Conservation (phyloP, 2,329 filamentous ascomycete species). For the Microsporum ferrugineum region DNA sequence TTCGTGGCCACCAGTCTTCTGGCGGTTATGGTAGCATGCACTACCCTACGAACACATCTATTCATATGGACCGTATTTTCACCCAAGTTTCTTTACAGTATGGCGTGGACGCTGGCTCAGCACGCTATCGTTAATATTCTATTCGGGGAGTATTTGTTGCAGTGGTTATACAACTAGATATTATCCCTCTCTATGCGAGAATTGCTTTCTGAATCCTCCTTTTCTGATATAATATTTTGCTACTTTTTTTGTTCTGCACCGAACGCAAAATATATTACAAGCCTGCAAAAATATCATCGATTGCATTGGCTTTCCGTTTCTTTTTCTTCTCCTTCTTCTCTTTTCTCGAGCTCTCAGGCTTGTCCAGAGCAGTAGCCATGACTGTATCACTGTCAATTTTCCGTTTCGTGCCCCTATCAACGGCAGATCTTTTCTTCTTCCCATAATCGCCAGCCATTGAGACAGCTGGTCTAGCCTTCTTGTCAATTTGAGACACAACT, state of each 20-base stretch:
- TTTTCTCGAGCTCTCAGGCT: background rate
- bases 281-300: slow-evolving; percentile 56
- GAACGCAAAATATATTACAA: slow-evolving; percentile 1
- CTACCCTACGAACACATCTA: slow-evolving; percentile 68
- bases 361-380: background rate
- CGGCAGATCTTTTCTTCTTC: background rate
- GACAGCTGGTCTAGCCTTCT: background rate
- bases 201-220: background rate
- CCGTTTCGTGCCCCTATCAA: background rate
- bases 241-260: background rate
- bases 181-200: background rate
- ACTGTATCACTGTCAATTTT: slow-evolving; percentile 4
- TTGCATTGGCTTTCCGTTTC: slow-evolving; percentile 50
- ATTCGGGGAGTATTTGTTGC: slow-evolving; percentile 48
- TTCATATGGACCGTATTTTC: slow-evolving; percentile 99
- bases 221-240: background rate
- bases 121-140: slow-evolving; percentile 64
- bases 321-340: slow-evolving; percentile 31
- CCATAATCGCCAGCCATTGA: background rate
- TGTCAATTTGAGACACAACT: background rate
- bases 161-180: slow-evolving; percentile 20
- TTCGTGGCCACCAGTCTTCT: slow-evolving; percentile 56
- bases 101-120: slow-evolving; percentile 76
- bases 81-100: slow-evolving; percentile 86
- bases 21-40: slow-evolving; percentile 82